phyloP scores from a whole-genome alignment of 176 grass and related monocot species.

The Musa itinerans region DNA sequence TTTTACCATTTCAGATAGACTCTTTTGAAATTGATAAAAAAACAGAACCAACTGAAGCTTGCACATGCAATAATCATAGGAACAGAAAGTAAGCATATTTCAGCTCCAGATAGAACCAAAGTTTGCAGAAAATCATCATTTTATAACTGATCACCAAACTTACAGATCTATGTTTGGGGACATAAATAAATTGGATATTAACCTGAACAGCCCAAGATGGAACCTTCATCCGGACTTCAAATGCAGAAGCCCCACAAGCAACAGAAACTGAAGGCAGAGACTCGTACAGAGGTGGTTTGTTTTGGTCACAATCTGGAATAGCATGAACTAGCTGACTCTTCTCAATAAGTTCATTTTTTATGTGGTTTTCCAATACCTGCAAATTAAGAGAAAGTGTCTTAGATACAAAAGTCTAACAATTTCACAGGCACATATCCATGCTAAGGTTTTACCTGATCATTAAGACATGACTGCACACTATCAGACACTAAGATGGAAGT shows the following conservation, averaged over 20 bases:
- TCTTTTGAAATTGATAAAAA: background rate
- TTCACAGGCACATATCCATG: background rate
- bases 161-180: background rate
- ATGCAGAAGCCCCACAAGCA: constrained; percentile 50
- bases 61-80: background rate
- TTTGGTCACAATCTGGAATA: constrained; percentile 25
- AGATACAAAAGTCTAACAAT: background rate
- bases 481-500: constrained; percentile 55
- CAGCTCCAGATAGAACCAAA: background rate
- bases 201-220: constrained; percentile 76
- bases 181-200: constrained; percentile 7
- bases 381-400: constrained; percentile 8
- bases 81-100: background rate
- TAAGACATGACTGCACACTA: constrained; percentile 49
- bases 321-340: constrained; percentile 45
- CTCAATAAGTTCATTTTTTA: constrained; percentile 70
- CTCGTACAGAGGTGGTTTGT: constrained; percentile 17
- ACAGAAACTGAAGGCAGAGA: constrained; percentile 47
- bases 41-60: background rate
- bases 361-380: constrained; percentile 51
- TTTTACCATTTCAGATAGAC: background rate
- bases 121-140: constrained; percentile 3
- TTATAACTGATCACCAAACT: background rate
- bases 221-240: constrained; percentile 57
- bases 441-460: constrained; percentile 48